Conservation (phyloP, 1,284 basidiomycete genomes). For the Irpex rosettiformis region DNA sequence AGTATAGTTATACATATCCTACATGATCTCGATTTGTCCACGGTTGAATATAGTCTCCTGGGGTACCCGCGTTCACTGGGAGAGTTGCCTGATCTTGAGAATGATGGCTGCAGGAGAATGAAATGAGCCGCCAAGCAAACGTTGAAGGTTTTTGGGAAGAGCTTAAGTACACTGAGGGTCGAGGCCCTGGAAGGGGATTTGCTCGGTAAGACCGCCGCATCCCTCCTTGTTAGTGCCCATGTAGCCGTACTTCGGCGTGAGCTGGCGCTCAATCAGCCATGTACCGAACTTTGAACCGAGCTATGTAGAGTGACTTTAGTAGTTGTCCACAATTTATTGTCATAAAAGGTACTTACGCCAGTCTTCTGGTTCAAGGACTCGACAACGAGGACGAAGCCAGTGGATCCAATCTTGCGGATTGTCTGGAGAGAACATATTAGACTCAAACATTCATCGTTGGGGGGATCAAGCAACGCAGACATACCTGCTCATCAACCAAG, state of each 20-base stretch:
- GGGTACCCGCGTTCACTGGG: conserved; percentile 25
- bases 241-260: conserved; percentile 78
- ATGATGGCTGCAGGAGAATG: conserved; percentile 52
- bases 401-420: conserved; percentile 67
- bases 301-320: no score
- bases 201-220: conserved; percentile 80
- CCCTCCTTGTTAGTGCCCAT: conserved; percentile 81
- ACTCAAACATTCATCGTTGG: neutral
- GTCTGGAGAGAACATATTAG: conserved; percentile 31
- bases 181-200: conserved; percentile 72
- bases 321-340: no score
- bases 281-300: conserved; percentile 80
- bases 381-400: conserved; percentile 76
- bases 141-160: neutral
- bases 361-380: conserved; percentile 88
- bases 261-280: conserved; percentile 76
- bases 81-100: conserved; percentile 55
- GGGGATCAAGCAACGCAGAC: conserved; percentile 4
- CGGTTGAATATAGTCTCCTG: neutral
- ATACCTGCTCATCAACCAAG: conserved; percentile 74
- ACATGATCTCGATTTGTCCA: no score
- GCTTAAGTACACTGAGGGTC: conserved; percentile 71
- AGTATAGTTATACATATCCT: no score
- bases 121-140: conserved; percentile 8
- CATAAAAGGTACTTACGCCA: conserved; percentile 50